Base-by-base conservation (phyloP, 805 yeast genomes). In the Priceomyces medius region DNA sequence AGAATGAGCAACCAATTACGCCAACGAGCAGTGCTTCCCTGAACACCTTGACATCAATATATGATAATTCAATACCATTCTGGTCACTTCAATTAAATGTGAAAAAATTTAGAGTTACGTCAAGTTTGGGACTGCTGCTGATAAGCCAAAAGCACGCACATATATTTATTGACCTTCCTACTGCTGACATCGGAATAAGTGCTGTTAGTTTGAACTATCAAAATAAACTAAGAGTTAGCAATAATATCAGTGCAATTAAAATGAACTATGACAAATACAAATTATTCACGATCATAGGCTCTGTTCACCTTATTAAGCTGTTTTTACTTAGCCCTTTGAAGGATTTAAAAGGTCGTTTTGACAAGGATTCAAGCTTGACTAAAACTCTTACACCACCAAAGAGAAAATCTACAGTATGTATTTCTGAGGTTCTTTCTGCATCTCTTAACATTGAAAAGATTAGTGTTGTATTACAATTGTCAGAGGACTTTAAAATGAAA, bases 401-500 rank as follows among this genome's bases (percentile, higher is more conserved):
- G 17, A 34, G 20, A 5, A 29, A 27, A 9, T 16, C 34, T 17
- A 7, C 18, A 8, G n/a, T 20, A 7, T 12, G 16, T 21, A 21
- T 21, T n/a, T 8, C 18, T 21, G 28, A 35, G 12, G 18, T 14
- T 13, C 28, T 39, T 18, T 35, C 24, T 7, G 21, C 33, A 10
- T 35, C 19, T 27, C 29, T 34, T n/a, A n/a, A 13, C 20, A 9
- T 40, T 9, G 32, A 37, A n/a, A 20, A 33, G 17, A 26, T 55
- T 16, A 56, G 50, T 33, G n/a, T 61, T 12, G 49, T 66, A 12
- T 24, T 71, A 24, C 55, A 63, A 1, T 51, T 82, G 35, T 77
- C 79, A 3, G 75, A 76, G 47, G 73, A 72, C 3, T 69, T 81
- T 45, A 73, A 69, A 19, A 49, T 77, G 13, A 73, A 73, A 48